Evolutionary conservation across 2,329 filamentous ascomycete species (phyloP), one percentile per base, ranked within the genome.

Genomic region (Orbilia blumenaviensis): DNA sequence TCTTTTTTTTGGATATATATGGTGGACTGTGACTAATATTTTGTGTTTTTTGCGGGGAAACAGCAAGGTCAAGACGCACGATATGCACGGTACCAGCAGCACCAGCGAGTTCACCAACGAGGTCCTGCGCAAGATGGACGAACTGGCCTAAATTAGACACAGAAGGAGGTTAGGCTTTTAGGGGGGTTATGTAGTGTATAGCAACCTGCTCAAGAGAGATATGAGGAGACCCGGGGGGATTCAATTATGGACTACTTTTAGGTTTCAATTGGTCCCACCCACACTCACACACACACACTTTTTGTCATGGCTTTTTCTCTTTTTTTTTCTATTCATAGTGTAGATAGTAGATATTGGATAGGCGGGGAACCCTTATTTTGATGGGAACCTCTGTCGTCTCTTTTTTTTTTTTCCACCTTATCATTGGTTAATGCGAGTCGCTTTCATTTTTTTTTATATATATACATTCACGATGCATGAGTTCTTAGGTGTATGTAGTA

Each of bases 31-130:
- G 29, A n/a, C 34, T 89, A n/a, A n/a, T n/a, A n/a, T n/a, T n/a
- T n/a, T n/a, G n/a, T n/a, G n/a, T n/a, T n/a, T n/a, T 44, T 23
- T 25, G 14, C 82, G 77, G 60, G 52, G 78, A 25, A 72, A 82
- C 80, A 95, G 93, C 83, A 90, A 93, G 85, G 87, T 89, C 82
- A 91, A 94, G 84, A 99, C 95, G 79, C 91, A 91, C 81, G 95
- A 99, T 83, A 97, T 99, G 95, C 94, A 94, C 83, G 95, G 95
- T 83, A 86, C 90, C 79, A 89, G 89, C 82, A 93, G 91, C 81
- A 99, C 94, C 78, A 90, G 97, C 85, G 90, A 98, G 84, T 99
- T 98, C 87, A 98, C 95, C 81, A 88, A 91, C 81, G 94, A 95
- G 81, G 92, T 99, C 82, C 88, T 99, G 82, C 89, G 94, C 86